These are phyloP conservation scores for Phytophthora chlamydospora DNA, from an alignment of 352 stramenopile genomes.

Conservation along the genomic window DNA sequence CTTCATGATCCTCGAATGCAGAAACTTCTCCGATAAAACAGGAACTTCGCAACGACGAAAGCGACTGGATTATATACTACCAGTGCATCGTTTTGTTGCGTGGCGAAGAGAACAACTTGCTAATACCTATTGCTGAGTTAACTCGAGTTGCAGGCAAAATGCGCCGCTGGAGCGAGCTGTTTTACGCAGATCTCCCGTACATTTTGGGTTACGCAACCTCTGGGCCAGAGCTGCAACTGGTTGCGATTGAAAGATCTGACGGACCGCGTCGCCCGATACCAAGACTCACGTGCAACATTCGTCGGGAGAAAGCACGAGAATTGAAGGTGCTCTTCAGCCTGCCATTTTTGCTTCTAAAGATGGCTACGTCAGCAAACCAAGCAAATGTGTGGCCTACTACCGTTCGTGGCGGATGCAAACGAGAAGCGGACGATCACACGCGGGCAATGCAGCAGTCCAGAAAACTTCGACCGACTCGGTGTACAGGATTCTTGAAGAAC, in stretches of 20 bases:
- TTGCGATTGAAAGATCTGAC: slow-evolving; percentile 5
- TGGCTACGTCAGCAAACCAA: not conserved
- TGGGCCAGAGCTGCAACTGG: not conserved
- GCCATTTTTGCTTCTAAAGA: slow-evolving; percentile 7
- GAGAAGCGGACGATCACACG: slow-evolving; percentile 2
- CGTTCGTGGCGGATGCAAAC: slow-evolving; percentile 11
- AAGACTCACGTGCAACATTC: slow-evolving; percentile 1
- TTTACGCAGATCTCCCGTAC: not conserved
- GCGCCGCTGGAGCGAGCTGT: not conserved
- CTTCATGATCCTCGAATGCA: no score
- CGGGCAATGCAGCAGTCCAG: not conserved
- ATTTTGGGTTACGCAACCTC: slow-evolving; percentile 8
- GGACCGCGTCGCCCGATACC: not conserved
- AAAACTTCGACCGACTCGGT: not conserved
- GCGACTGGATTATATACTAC: no score
- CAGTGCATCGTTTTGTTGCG: not conserved
- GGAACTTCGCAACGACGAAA: no score
- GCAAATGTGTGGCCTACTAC: not conserved
- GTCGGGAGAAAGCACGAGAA: not conserved
- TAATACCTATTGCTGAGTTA: not conserved
- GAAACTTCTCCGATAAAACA: no score
- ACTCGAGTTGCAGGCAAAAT: not conserved
- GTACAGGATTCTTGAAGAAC: not conserved
- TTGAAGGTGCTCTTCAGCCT: slow-evolving; percentile 16
- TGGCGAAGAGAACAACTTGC: not conserved